Evolutionary conservation across 1,284 basidiomycete species (phyloP), one percentile per base, ranked within the genome.

Genomic region (Ustilago esculenta): DNA sequence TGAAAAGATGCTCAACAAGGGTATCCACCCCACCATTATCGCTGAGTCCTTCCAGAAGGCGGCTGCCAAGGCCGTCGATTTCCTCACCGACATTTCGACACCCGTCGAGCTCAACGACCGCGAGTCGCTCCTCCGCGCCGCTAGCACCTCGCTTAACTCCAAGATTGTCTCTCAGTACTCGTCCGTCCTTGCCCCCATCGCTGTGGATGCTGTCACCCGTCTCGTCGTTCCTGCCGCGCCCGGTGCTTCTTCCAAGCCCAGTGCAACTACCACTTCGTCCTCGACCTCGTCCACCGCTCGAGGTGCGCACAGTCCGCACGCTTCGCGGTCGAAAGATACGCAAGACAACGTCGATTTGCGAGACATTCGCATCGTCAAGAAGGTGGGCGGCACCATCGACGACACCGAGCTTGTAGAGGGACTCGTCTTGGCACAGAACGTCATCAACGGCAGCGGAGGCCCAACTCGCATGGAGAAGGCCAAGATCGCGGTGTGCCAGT

Each of bases 151-250:
- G 54, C 85, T 99, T 47, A 98, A 96, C 85, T 98, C 95, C 52
- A 99, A 98, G 92, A 97, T 99, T 76, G 96, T 98, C 41, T 98
- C 95, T 17, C 96, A 98, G 87, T 98, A 98, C 84, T 98, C 96
- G 4, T 92, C 94, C 10, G 93, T 92, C 33, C 87, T 99, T 54
- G 92, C 96, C 12, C 96, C 96, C 37, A 98, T 98, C 73, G 96
- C 96, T 30, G 96, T 98, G 20, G 87, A 90, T 56, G 94, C 95
- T n/a, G 96, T 99, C 47, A 77, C 77, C 14, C 76, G 79, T 33
- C 71, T 81, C 14, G 55, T 81, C 42, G 64, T 30, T 24, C 50
- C 53, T 35, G 35, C 59, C 21, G 27, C 64, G 0, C 45, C 44
- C 9, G 32, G 20, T 20, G 48, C 63, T 12, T 41, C 63, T 6